Evolutionary conservation across 768 basidiomycete genomes (phyloP).

Genomic region (Termitomyces sp.): DNA sequence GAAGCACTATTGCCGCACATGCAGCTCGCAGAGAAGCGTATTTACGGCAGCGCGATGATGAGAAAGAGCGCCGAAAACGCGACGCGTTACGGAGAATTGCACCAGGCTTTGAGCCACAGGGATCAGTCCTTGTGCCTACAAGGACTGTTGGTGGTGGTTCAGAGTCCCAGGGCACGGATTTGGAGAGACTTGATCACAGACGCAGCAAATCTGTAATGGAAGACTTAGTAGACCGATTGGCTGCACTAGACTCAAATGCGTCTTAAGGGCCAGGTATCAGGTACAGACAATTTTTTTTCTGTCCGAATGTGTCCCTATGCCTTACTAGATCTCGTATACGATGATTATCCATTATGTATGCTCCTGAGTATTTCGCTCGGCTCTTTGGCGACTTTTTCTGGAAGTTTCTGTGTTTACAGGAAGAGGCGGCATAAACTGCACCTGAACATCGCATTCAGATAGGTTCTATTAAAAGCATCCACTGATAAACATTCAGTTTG

Average conservation of each 20-base stretch:
- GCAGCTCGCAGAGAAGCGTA: conserved; percentile 65
- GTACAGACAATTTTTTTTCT: neutral
- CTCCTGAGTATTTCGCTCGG: neutral
- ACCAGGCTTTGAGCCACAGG: conserved; percentile 75
- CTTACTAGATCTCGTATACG: neutral
- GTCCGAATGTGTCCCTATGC: neutral
- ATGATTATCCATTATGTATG: neutral
- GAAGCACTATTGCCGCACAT: conserved; percentile 60
- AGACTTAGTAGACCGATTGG: conserved; percentile 76
- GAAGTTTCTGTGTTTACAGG: neutral
- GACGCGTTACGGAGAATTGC: conserved; percentile 75
- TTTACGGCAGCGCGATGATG: conserved; percentile 68
- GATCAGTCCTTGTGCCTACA: conserved; percentile 53
- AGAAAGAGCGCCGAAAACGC: conserved; percentile 58
- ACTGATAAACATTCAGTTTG: neutral
- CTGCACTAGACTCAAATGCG: conserved; percentile 47
- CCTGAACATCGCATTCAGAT: no score
- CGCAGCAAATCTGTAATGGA: conserved; percentile 64
- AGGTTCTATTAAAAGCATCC: no score
- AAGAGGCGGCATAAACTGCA: neutral
- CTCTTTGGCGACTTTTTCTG: neutral
- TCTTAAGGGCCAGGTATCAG: neutral
- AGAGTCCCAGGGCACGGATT: conserved; percentile 5
- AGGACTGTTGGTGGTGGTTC: conserved; percentile 23
- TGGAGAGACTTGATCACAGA: conserved; percentile 11